Evolutionary conservation across 306 rosid genomes (phyloP), one percentile per base, ranked within the genome.

Genomic region (Cucurbita argyrosperma): DNA sequence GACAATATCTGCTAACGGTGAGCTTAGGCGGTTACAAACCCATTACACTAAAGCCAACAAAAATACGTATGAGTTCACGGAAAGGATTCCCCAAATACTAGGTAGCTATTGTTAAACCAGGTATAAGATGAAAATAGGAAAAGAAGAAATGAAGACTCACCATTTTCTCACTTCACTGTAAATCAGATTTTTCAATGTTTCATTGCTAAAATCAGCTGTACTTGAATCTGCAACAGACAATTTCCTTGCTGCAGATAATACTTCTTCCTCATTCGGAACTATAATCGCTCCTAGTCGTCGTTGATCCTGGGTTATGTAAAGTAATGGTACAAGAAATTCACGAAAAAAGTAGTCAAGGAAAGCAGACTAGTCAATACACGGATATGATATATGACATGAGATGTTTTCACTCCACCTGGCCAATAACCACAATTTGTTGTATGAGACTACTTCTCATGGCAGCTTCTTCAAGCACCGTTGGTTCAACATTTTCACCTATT

Each of bases 401-500:
- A 64, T 40, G 23, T 61, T 12, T 4, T 30, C 4, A 74, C 69
- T 63, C 58, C 79, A 93, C 98, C 97, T 93, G 98, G 80, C 98
- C 98, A 62, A 93, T 76, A 71, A 93, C 90, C 74, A 93, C 84
- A 78, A 93, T 87, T 76, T 93, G 97, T 71, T 90, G 97, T 75
- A 93, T 88, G 79, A 87, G 83, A 76, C 71, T 84, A 80, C 98
- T 93, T 78, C 87, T 86, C 85, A 89, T 73, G 61, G 96, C 94
- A 84, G 98, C 96, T 85, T 88, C 98, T 85, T 93, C 98, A 74
- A 93, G 87, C 73, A 83, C 94, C 38, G 45, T 85, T 0, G 98
- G 98, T 79, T 93, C 98, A 69, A 90, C 93, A 78, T 93, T 93
- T 86, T 93, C 98, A 54, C 98, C 98, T 93, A 61, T 80, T 72